phyloP scores from a whole-genome alignment of 331 rosid genomes.

The Pyracantha coccinea region DNA sequence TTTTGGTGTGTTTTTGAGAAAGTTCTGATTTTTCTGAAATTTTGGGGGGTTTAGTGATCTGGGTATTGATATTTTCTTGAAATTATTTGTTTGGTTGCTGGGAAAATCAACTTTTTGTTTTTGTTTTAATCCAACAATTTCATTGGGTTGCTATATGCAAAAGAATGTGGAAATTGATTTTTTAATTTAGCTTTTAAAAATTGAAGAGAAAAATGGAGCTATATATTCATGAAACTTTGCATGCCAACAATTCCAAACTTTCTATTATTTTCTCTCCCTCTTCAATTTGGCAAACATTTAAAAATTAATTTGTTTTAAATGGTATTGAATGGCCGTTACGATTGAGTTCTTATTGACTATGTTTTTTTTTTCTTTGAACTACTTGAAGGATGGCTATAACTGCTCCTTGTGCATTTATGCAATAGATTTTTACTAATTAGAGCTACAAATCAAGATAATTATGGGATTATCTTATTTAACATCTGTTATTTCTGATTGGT shows the following conservation, averaged over 20 bases:
- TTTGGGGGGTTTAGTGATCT: not conserved
- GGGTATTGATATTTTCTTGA: not conserved
- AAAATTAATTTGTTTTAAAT: not conserved
- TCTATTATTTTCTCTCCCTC: not conserved
- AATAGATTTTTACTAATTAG: too few species aligned
- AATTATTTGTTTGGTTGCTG: not conserved
- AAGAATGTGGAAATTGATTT: not conserved
- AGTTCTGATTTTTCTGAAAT: not conserved
- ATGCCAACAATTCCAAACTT: not conserved
- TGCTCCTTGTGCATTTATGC: slow-evolving; percentile 5
- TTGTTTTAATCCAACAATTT: not conserved
- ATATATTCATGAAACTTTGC: not conserved
- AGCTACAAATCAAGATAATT: too few species aligned
- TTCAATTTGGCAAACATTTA: not conserved
- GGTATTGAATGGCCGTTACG: too few species aligned
- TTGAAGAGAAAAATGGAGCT: not conserved
- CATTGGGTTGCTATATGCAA: not conserved
- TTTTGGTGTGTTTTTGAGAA: not conserved
- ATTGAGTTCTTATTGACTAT: too few species aligned
- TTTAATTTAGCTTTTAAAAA: not conserved
- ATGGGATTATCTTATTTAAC: too few species aligned
- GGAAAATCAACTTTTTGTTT: not conserved
- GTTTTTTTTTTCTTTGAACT: too few species aligned
- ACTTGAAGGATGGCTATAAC: not conserved
- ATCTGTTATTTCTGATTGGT: not conserved